These are phyloP conservation scores for Trichoderma sp. DNA, from an alignment of 2,329 filamentous ascomycete species.

Conservation along the genomic window DNA sequence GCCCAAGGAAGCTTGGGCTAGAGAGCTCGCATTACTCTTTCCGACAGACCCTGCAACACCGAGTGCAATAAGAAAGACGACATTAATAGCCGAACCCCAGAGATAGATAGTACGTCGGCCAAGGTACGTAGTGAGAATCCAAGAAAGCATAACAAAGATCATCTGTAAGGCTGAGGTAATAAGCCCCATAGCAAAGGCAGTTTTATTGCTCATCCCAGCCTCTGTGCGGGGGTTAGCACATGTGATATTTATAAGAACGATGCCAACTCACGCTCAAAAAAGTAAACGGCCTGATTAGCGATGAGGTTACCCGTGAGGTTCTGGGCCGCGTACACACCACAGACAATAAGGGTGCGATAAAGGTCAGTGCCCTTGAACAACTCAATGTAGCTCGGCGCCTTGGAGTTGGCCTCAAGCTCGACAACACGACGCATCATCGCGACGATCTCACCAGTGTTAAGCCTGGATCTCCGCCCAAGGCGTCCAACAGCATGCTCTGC, in stretches of 20 bases:
- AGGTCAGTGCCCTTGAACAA: not conserved
- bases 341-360: conserved; percentile 1
- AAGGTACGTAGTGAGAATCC: conserved; percentile 1
- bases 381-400: not conserved
- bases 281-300: not conserved
- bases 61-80: not conserved
- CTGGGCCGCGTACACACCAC: not conserved
- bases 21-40: not conserved
- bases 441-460: not conserved
- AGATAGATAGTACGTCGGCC: not conserved
- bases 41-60: not conserved
- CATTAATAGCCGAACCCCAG: not conserved
- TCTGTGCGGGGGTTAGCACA: not conserved
- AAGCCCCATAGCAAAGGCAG: not conserved
- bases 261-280: not conserved
- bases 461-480: not conserved
- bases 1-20: not conserved
- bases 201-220: not conserved
- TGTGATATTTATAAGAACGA: not conserved
- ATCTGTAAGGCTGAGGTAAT: not conserved
- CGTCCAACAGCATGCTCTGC: not conserved
- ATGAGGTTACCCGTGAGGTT: conserved; percentile 2
- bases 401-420: not conserved
- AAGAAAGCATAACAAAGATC: conserved; percentile 8
- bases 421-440: conserved; percentile 3